A percentile compares a stretch with the other conserved stretches of the same genome.
These are phyloP conservation scores for Phlyctochytrium bullatum DNA, from an alignment of 192 early-diverging fungal genomes.

Conservation along the genomic window DNA sequence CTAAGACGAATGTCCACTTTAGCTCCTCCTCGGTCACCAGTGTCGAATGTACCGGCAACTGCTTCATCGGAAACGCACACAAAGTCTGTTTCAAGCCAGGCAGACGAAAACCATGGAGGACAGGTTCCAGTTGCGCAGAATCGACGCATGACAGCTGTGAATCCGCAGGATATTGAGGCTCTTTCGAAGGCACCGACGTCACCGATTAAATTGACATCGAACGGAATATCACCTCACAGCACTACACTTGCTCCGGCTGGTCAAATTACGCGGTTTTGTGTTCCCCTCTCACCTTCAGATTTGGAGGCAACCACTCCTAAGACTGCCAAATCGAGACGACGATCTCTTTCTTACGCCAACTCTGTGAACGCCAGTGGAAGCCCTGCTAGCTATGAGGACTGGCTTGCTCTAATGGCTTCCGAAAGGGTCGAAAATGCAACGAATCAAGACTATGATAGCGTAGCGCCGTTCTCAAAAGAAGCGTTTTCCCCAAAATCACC, in stretches of 20 bases:
- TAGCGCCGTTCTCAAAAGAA: conserved; percentile 27
- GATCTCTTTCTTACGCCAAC: conserved; percentile 45
- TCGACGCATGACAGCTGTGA: background rate
- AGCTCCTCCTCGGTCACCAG: background rate
- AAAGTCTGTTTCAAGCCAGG: background rate
- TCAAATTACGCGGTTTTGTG: conserved; percentile 38
- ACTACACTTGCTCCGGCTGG: conserved; percentile 24
- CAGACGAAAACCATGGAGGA: too few species aligned
- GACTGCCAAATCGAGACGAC: conserved; percentile 29
- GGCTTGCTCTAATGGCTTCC: conserved; percentile 38
- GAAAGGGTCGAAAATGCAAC: conserved; percentile 17
- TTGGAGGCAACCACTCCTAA: conserved; percentile 22
- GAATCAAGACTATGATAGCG: conserved; percentile 37
- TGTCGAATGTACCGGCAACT: background rate
- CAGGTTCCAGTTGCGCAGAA: background rate
- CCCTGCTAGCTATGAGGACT: conserved; percentile 43
- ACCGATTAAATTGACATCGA: background rate
- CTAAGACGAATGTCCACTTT: background rate
- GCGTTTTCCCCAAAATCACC: background rate
- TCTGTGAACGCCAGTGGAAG: conserved; percentile 38
- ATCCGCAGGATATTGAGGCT: background rate
- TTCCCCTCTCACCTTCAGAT: conserved; percentile 29
- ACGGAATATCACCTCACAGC: background rate
- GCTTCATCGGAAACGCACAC: background rate
- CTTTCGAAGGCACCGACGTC: background rate